phyloP scores from a whole-genome alignment of 2,329 filamentous ascomycete species.

The Helotiales sp. region DNA sequence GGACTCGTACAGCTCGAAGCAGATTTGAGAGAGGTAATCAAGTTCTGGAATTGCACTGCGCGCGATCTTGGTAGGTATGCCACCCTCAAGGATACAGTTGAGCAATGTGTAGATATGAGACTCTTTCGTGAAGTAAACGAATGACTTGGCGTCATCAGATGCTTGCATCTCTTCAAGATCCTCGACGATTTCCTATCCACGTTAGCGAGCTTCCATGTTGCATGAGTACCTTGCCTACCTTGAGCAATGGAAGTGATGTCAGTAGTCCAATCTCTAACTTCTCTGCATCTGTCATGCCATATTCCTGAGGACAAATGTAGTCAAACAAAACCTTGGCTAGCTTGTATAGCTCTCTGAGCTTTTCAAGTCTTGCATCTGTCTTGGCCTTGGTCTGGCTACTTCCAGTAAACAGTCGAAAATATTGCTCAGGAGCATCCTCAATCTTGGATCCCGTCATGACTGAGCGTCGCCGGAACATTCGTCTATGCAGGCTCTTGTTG shows the following conservation, averaged over 20 bases:
- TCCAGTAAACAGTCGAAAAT: slow-evolving; percentile 89
- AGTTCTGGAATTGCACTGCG: slow-evolving; percentile 94
- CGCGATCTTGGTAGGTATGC: slow-evolving; percentile 94
- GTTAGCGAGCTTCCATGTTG: not conserved
- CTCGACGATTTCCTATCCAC: slow-evolving; percentile 79
- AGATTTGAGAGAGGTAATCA: slow-evolving; percentile 96
- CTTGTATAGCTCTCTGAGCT: slow-evolving; percentile 88
- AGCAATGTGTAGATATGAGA: slow-evolving; percentile 97
- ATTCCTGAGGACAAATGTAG: slow-evolving; percentile 97
- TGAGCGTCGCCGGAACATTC: slow-evolving; percentile 61
- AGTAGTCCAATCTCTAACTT: slow-evolving; percentile 98
- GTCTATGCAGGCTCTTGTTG: slow-evolving; percentile 37
- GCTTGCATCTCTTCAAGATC: slow-evolving; percentile 97
- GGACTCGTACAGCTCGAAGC: slow-evolving; percentile 96
- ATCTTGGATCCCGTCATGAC: slow-evolving; percentile 55
- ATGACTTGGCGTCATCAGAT: slow-evolving; percentile 88
- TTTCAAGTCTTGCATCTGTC: slow-evolving; percentile 80
- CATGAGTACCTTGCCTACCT: slow-evolving; percentile 23
- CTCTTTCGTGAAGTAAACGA: slow-evolving; percentile 99
- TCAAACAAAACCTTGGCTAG: slow-evolving; percentile 95
- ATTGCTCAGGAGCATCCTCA: slow-evolving; percentile 57
- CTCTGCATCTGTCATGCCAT: slow-evolving; percentile 91
- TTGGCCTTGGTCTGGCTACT: slow-evolving; percentile 74
- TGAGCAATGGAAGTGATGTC: slow-evolving; percentile 88
- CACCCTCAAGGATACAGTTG: slow-evolving; percentile 96